A percentile compares a stretch with the other conserved stretches of the same genome.
These are phyloP conservation scores for Pleurozium schreberi DNA, from an alignment of 225 moss, liverwort and hornwort species.

Conservation along the genomic window DNA sequence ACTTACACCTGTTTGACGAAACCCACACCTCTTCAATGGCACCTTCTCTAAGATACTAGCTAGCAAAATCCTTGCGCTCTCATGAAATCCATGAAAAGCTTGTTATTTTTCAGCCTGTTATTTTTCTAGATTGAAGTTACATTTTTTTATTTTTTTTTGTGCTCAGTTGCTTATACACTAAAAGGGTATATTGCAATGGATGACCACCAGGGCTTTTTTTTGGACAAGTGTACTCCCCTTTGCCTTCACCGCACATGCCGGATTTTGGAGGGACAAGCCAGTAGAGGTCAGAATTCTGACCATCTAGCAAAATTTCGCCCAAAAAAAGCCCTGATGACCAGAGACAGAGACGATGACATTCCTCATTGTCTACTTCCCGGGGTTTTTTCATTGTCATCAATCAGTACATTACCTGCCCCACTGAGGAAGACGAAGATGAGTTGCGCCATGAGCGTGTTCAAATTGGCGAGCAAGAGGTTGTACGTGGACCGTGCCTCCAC, in stretches of 20 bases:
- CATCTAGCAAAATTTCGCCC: no score
- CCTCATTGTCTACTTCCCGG: neutral
- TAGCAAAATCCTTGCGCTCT: neutral
- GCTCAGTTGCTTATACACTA: no score
- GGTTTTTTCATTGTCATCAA: neutral
- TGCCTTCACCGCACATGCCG: no score
- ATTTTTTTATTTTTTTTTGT: no score
- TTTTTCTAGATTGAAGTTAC: no score
- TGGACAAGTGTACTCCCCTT: no score
- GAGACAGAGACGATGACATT: neutral
- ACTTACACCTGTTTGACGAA: neutral
- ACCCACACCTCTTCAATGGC: neutral
- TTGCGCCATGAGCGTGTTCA: constrained; percentile 66
- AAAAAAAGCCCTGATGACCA: no score
- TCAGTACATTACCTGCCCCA: constrained; percentile 34
- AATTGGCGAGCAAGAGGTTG: constrained; percentile 47
- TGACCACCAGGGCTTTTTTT: no score
- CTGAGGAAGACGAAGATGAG: constrained; percentile 60
- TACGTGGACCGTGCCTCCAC: constrained; percentile 61
- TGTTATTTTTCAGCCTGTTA: neutral
- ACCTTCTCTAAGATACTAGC: neutral
- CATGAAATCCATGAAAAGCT: neutral
- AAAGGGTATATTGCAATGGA: no score
- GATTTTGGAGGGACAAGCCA: no score
- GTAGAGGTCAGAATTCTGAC: no score